These are phyloP conservation scores for Fagopyrum homotropicum DNA, from an alignment of 148 eudicot species.

Conservation along the genomic window DNA sequence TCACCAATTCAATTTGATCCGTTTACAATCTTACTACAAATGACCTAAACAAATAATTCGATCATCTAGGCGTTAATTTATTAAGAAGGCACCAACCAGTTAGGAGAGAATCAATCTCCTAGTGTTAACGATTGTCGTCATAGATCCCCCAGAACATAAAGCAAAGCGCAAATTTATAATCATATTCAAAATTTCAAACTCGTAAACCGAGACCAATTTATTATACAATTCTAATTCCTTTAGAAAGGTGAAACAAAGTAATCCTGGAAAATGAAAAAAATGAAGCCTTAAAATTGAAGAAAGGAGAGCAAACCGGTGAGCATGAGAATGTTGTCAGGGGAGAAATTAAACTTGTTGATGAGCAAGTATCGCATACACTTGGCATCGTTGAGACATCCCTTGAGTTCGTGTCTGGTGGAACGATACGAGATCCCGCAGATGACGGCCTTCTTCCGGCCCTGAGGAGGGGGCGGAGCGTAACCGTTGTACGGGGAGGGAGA, in stretches of 20 bases:
- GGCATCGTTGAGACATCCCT: slow-evolving; percentile 89
- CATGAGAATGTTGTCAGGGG: slow-evolving; percentile 73
- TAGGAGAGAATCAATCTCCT: neutral
- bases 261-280: neutral
- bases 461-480: slow-evolving; percentile 44
- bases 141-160: neutral
- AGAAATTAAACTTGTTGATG: slow-evolving; percentile 62
- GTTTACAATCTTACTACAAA: neutral
- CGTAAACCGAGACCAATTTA: neutral
- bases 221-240: neutral
- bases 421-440: slow-evolving; percentile 77
- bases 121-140: neutral
- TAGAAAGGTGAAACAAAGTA: neutral
- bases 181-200: neutral
- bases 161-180: neutral
- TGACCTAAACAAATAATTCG: neutral
- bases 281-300: neutral
- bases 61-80: neutral
- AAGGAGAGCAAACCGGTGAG: slow-evolving; percentile 51
- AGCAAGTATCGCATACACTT: slow-evolving; percentile 78
- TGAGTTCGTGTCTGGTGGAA: slow-evolving; percentile 60
- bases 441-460: slow-evolving; percentile 78
- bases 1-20: too few species aligned
- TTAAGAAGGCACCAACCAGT: neutral
- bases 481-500: slow-evolving; percentile 35